These are phyloP conservation scores for Saccharum officinarum DNA, from an alignment of 176 grass and related monocot species.

Conservation along the genomic window DNA sequence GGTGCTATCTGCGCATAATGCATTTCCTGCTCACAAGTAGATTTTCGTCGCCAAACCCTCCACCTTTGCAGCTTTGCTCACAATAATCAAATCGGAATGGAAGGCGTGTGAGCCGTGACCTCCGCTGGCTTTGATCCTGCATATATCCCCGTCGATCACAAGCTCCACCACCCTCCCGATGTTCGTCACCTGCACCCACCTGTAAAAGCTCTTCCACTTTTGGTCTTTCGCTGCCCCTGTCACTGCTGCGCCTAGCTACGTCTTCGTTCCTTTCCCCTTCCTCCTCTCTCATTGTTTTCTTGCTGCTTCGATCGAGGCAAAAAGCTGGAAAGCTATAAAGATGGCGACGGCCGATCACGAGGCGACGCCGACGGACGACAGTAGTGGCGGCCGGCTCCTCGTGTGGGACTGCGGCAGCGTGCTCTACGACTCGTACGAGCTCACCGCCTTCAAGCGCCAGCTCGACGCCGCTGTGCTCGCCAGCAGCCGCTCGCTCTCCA, in stretches of 20 bases:
- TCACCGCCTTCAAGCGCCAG: conserved; percentile 45
- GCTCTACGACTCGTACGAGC: conserved; percentile 54
- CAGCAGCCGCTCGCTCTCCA: conserved; percentile 39
- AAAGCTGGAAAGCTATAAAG: conserved; percentile 38
- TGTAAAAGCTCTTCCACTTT: conserved; percentile 41
- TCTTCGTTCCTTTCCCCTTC: neutral
- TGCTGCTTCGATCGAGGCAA: conserved; percentile 20
- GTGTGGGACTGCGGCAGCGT: conserved; percentile 52
- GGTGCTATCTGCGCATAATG: neutral
- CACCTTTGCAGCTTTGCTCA: neutral
- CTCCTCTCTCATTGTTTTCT: neutral
- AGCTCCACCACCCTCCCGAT: conserved; percentile 6
- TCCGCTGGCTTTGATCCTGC: conserved; percentile 20
- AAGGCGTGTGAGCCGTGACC: conserved; percentile 38
- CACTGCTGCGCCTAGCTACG: too few species aligned
- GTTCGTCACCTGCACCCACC: conserved; percentile 29
- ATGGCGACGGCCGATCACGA: conserved; percentile 29
- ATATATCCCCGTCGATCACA: conserved; percentile 19
- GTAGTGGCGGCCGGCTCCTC: neutral
- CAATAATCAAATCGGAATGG: conserved; percentile 21
- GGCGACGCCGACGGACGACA: neutral
- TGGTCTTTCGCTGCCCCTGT: neutral
- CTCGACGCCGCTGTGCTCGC: conserved; percentile 38
- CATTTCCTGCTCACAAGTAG: neutral
- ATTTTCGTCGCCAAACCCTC: neutral